These are phyloP conservation scores for Coemansia asiatica DNA, from an alignment of 192 early-diverging fungal genomes.

Conservation along the genomic window DNA sequence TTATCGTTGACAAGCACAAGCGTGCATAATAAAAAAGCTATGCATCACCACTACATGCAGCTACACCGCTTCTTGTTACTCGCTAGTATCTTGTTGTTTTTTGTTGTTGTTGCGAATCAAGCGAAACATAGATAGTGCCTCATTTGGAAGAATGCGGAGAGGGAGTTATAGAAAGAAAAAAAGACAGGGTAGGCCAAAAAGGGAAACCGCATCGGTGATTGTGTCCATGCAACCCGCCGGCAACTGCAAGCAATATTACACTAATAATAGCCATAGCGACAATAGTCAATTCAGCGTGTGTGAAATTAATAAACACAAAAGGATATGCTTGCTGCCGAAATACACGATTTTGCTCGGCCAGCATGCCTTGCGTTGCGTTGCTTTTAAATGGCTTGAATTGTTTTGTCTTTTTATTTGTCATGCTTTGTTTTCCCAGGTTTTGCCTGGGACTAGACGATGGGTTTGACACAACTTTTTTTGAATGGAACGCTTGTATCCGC, in stretches of 20 bases:
- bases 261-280: conserved; percentile 29
- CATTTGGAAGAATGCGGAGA: conserved; percentile 10
- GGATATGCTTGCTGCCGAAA: background rate
- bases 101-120: conserved; percentile 8
- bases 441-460: no score
- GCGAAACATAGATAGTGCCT: conserved; percentile 5
- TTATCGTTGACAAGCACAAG: conserved; percentile 9
- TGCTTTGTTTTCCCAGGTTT: no score
- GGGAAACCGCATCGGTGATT: conserved; percentile 13
- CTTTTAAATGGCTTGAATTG: no score
- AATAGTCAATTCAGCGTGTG: conserved; percentile 26
- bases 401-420: no score
- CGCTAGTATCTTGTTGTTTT: no score
- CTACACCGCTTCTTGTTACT: background rate
- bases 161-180: conserved; percentile 10
- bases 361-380: background rate
- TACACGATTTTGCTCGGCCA: background rate
- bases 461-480: no score
- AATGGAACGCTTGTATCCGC: no score
- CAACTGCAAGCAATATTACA: conserved; percentile 32
- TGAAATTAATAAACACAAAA: conserved; percentile 7
- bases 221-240: conserved; percentile 23
- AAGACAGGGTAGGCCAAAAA: background rate
- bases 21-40: background rate
- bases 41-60: background rate